Conservation (phyloP, 768 basidiomycete species). For the Roridomyces roridus region DNA sequence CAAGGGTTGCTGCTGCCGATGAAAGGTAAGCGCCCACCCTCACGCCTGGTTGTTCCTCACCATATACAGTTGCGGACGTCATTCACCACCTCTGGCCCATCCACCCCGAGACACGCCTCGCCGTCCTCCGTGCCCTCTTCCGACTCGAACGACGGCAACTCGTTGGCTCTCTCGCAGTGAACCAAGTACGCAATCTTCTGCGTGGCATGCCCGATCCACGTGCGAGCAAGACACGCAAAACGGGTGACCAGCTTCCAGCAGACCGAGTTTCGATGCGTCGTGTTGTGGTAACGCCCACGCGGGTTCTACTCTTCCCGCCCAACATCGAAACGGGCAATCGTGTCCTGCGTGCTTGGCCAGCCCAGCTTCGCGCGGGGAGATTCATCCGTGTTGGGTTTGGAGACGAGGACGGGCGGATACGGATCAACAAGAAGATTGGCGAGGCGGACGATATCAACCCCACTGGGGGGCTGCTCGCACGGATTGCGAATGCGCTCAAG, state of each 20-base stretch:
- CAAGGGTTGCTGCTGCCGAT: conserved; percentile 17
- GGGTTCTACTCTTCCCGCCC: conserved; percentile 23
- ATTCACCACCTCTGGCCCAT: conserved; percentile 17
- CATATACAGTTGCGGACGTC: conserved; percentile 19
- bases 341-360: conserved; percentile 23
- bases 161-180: not conserved
- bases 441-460: conserved; percentile 11
- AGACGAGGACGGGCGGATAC: conserved; percentile 20
- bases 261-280: conserved; percentile 22
- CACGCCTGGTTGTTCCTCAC: too few relatives aligned
- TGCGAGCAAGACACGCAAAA: not conserved
- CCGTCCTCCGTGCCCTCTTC: conserved; percentile 21
- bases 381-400: conserved; percentile 25
- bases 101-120: not conserved
- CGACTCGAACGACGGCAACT: conserved; percentile 19
- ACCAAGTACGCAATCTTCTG: not conserved
- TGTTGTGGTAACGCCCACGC: conserved; percentile 24
- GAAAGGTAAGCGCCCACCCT: conserved; percentile 16
- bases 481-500: conserved; percentile 16
- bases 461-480: conserved; percentile 17
- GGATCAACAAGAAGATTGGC: not conserved
- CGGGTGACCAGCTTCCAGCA: not conserved
- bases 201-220: not conserved
- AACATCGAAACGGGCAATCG: conserved; percentile 24
- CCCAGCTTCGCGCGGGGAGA: conserved; percentile 9